Evolutionary conservation across 2,329 filamentous ascomycete species (phyloP), one percentile per base, ranked within the genome.

Genomic region (Penicillium sp.): DNA sequence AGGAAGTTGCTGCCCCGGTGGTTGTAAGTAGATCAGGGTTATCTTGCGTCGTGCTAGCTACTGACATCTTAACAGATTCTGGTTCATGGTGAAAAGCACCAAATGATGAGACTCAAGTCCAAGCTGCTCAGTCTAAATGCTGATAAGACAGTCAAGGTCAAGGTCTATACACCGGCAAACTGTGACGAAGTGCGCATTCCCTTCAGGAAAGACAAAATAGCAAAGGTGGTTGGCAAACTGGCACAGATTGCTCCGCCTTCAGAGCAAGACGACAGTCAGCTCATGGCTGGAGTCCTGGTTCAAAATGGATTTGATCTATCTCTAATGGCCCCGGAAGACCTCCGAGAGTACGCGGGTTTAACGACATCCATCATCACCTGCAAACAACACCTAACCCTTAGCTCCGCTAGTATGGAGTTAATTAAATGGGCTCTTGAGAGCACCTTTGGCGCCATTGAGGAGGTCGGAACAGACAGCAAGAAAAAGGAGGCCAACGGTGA

Each of bases 231-330:
- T 8, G 95, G 95, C 64, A 93, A 93, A 72, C 84, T 99, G 13
- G 95, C 95, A 8, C 85, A 92, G 31, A 87, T 93, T 49, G 83
- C 89, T 2, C 91, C 91, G 3, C 89, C 91, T 16, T 71, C 74
- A 14, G 69, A 74, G 27, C 56, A 75, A 54, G 73, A 76, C 35
- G 77, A 82, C n/a, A 73, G 78, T 6, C 80, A 84, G 54, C 81
- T 98, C 44, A 85, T 99, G 66, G 90, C 89, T 0, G 95, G 95
- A 27, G 95, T 99, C 0, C 82, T 99, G 16, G 93, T 99, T 8
- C 93, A 98, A 67, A 98, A 96, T 72, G 95, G 97, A 73, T 98
- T 99, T 76, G 96, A 98, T 74, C 86, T 99, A 71, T 96, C 91
- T 0, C 82, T 99, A 33, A 98, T 99, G 93, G 93, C 93, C 0